A percentile compares a stretch with the other conserved stretches of the same genome.
Evolutionary conservation across 106 monocot genomes (phyloP).

Genomic region (Dendrobium officinale): DNA sequence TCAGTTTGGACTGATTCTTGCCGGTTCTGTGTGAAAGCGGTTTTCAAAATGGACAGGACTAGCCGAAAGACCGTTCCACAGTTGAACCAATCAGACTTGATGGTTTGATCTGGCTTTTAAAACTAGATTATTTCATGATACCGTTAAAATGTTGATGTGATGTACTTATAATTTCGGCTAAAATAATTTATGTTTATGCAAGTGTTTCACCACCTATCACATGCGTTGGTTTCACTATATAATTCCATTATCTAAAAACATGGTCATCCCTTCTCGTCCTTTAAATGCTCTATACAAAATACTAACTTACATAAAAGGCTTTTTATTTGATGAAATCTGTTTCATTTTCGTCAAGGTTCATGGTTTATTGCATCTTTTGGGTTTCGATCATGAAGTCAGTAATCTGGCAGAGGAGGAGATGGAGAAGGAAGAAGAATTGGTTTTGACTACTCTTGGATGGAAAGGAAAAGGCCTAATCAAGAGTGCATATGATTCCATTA

Average conservation of each 20-base stretch:
- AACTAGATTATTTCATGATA: not conserved
- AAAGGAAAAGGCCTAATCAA: constrained; percentile 85
- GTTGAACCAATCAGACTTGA: no score
- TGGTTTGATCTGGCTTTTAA: no score
- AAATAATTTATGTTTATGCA: not conserved
- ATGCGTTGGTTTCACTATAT: not conserved
- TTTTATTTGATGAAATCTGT: not conserved
- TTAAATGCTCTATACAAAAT: not conserved
- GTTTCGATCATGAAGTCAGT: constrained; percentile 85
- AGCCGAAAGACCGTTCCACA: no score
- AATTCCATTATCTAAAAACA: not conserved
- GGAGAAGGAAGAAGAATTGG: constrained; percentile 72
- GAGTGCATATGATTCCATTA: constrained; percentile 33
- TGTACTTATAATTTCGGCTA: not conserved
- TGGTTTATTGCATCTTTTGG: constrained; percentile 83
- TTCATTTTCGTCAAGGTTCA: constrained; percentile 47
- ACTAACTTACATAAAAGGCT: not conserved
- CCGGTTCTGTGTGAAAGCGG: no score
- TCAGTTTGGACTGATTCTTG: no score
- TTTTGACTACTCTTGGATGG: constrained; percentile 89
- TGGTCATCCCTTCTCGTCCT: not conserved
- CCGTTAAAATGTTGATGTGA: not conserved
- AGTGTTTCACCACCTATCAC: not conserved
- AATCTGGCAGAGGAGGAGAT: constrained; percentile 73
- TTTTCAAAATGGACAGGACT: no score